Conservation (phyloP, 345 rosid genomes). For the Turritis glabra region DNA sequence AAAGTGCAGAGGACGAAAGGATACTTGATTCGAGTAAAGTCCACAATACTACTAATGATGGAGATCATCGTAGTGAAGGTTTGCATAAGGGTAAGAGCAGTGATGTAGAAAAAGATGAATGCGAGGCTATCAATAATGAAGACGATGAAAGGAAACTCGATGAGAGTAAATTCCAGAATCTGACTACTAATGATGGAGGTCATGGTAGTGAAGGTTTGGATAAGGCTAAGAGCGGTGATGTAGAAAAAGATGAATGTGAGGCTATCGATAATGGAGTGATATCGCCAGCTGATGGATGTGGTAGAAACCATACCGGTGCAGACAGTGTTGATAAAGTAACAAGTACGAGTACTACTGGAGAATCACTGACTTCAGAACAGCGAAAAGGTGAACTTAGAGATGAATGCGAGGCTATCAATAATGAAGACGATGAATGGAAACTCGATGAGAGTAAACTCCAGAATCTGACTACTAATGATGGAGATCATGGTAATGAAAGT, state of each 20-base stretch:
- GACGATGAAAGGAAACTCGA: background rate
- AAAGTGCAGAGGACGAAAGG: background rate
- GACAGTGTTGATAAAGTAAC: constrained; percentile 3
- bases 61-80: background rate
- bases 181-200: constrained; percentile 3
- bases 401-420: background rate
- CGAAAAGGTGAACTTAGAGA: background rate
- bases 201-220: background rate
- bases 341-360: background rate
- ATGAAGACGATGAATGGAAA: background rate
- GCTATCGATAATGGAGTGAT: constrained; percentile 8
- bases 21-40: background rate
- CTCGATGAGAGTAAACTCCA: background rate
- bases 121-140: background rate
- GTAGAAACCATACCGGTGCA: background rate
- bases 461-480: background rate
- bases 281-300: constrained; percentile 27
- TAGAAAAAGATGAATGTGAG: constrained; percentile 2
- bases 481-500: constrained; percentile 4
- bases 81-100: background rate
- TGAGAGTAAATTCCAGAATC: background rate
- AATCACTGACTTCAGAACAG: constrained; percentile 22
- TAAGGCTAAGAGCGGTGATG: constrained; percentile 11
- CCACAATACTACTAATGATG: background rate
- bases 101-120: constrained; percentile 11